A percentile compares a stretch with the other conserved stretches of the same genome.
phyloP scores from a whole-genome alignment of 192 early-diverging fungal species.

The Podila verticillata region DNA sequence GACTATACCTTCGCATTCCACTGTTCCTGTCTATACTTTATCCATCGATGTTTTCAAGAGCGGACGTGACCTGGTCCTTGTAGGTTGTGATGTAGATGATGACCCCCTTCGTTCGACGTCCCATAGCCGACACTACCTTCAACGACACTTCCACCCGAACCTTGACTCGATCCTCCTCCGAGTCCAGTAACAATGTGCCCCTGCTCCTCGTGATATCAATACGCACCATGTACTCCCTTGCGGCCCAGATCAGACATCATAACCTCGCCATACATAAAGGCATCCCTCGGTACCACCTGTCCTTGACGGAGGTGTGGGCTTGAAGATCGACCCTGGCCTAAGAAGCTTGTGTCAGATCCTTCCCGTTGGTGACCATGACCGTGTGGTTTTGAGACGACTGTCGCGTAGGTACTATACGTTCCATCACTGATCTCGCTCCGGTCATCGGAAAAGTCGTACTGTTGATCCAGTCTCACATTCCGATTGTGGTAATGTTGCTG shows the following conservation, averaged over 20 bases:
- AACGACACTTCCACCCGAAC: neutral
- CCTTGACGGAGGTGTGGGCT: neutral
- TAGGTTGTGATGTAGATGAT: neutral
- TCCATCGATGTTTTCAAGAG: too few species aligned
- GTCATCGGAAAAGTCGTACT: neutral
- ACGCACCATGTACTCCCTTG: neutral
- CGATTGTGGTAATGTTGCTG: neutral
- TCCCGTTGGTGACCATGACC: neutral
- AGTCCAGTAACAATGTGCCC: neutral
- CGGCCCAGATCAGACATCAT: neutral
- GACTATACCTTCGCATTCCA: slow-evolving; percentile 3
- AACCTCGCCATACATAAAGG: neutral
- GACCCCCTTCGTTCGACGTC: neutral
- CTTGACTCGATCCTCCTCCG: neutral
- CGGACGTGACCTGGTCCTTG: neutral
- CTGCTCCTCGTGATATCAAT: neutral
- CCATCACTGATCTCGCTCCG: neutral
- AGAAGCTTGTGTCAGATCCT: neutral
- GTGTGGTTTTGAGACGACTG: neutral
- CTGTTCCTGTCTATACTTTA: neutral
- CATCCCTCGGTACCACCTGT: neutral
- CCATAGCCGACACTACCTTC: neutral
- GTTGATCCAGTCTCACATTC: neutral
- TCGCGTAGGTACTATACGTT: neutral
- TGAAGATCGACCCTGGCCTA: neutral